Base-by-base conservation (phyloP, 106 monocot genomes). In the Platanthera guangdongensis region DNA sequence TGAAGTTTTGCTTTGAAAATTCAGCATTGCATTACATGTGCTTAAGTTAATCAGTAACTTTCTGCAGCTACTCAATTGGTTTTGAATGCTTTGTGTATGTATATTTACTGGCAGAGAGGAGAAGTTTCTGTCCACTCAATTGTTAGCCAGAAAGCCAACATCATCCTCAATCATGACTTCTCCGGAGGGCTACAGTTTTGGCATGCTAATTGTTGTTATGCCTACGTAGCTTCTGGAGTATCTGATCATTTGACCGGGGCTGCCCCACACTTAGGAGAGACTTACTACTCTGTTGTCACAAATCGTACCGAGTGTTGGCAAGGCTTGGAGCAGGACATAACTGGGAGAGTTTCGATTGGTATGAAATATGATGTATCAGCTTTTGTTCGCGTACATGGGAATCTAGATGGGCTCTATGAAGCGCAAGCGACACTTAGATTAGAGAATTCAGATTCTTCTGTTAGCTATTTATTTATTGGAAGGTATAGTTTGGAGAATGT, bases 291-390 rank as follows among this genome's bases (percentile, higher is more conserved):
- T 54, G 87, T 95, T 47, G 83, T 95, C 53, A 95, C 92, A 21
- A 50, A 82, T n/a, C 83, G 95, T 12, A 95, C 86, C 9, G 78
- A 85, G 49, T 76, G 51, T 59, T 92, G 90, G 95, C 92, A 95
- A 81, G 95, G 92, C 51, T 72, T 95, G 77, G 95, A 95, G 73
- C 95, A 95, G 62, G 88, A 92, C 39, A 85, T 95, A 50, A 93
- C 92, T 7, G 79, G 72, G 68, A 87, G 80, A 76, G 57, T 88
- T 82, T 73, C 69, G 76, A 45, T 69, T 59, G 81, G 80, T 68
- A 62, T 54, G 5, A 81, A 78, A 72, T 93, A 95, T 77, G 75
- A 46, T 15, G 84, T 90, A n/a, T 84, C 78, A 60, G 81, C 87
- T 21, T 81, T 52, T 82, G 90, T 95, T 54, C 87, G 85, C 79